These are phyloP conservation scores for Mycena vitilis DNA, from an alignment of 768 basidiomycete genomes.

Conservation along the genomic window DNA sequence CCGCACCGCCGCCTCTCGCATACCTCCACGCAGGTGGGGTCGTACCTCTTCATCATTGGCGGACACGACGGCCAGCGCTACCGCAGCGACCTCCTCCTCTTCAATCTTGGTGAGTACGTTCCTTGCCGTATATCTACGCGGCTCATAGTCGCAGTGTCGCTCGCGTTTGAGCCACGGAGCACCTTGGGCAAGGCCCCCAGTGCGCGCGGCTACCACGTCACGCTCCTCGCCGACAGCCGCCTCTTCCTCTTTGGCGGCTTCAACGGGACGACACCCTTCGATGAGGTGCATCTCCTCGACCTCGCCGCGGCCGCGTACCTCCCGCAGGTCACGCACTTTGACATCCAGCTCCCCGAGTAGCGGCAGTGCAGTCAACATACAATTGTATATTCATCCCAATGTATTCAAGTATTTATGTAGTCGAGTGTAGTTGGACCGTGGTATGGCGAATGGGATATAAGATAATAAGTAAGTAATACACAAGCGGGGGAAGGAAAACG, in stretches of 20 bases:
- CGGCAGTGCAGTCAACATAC: too few species aligned
- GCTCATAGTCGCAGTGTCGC: constrained; percentile 66
- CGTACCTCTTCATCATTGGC: constrained; percentile 89
- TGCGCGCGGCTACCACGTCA: constrained; percentile 86
- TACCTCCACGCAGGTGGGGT: constrained; percentile 90
- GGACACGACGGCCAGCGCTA: constrained; percentile 89
- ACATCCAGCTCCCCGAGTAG: constrained; percentile 55
- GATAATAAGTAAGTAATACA: not conserved
- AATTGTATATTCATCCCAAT: constrained; percentile 4
- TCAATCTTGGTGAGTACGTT: constrained; percentile 79
- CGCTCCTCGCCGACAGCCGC: constrained; percentile 85
- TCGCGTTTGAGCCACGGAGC: constrained; percentile 83
- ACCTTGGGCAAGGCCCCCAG: constrained; percentile 77
- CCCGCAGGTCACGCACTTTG: constrained; percentile 87
- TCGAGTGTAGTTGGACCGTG: not conserved
- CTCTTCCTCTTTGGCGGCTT: constrained; percentile 91
- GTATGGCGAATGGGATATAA: too few species aligned
- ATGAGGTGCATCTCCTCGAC: constrained; percentile 89
- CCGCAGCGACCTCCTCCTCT: constrained; percentile 77
- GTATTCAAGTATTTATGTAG: constrained; percentile 4
- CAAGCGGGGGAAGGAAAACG: not conserved
- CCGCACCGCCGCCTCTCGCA: constrained; percentile 74
- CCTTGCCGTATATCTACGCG: not conserved
- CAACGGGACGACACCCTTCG: constrained; percentile 85
- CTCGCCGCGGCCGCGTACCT: constrained; percentile 89